Evolutionary conservation across 2,329 filamentous ascomycete genomes (phyloP).

Genomic region (Fusarium sp.): DNA sequence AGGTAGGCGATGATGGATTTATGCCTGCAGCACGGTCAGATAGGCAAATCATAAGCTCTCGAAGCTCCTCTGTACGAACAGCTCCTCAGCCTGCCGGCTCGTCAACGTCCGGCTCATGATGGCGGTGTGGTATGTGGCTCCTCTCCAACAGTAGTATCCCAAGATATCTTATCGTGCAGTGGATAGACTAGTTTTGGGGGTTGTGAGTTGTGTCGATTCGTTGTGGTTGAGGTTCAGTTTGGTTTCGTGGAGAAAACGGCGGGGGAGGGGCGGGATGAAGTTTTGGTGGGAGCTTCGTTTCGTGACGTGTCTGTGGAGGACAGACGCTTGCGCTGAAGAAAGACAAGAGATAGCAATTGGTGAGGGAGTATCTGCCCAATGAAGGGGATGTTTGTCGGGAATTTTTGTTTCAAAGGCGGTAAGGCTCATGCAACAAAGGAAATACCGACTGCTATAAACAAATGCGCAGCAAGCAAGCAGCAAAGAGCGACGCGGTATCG

Average conservation of each 20-base stretch:
- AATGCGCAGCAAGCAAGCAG: conserved; percentile 26
- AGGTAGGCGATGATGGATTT: conserved; percentile 95
- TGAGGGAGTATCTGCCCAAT: conserved; percentile 15
- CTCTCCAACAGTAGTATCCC: conserved; percentile 24
- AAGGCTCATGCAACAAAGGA: conserved; percentile 30
- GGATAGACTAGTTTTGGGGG: neutral
- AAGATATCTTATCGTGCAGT: neutral
- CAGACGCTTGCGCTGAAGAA: conserved; percentile 23
- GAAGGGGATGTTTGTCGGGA: conserved; percentile 4
- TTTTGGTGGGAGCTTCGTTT: conserved; percentile 40
- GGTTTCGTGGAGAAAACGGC: conserved; percentile 37
- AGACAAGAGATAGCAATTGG: conserved; percentile 1
- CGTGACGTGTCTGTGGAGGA: conserved; percentile 41
- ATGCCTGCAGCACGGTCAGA: conserved; percentile 68
- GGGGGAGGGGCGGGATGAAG: conserved; percentile 38
- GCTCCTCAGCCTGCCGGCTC: conserved; percentile 81
- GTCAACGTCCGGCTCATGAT: conserved; percentile 41
- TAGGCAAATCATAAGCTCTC: conserved; percentile 26
- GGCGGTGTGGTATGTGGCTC: conserved; percentile 21
- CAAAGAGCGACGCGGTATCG: conserved; percentile 28
- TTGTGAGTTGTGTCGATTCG: neutral
- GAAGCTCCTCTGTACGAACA: conserved; percentile 67
- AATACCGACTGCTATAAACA: conserved; percentile 22
- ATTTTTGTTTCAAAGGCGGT: conserved; percentile 10
- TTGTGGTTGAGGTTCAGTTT: conserved; percentile 1